These are phyloP conservation scores for Arxiozyma bovina DNA, from an alignment of 1,139 yeast species.

Conservation along the genomic window DNA sequence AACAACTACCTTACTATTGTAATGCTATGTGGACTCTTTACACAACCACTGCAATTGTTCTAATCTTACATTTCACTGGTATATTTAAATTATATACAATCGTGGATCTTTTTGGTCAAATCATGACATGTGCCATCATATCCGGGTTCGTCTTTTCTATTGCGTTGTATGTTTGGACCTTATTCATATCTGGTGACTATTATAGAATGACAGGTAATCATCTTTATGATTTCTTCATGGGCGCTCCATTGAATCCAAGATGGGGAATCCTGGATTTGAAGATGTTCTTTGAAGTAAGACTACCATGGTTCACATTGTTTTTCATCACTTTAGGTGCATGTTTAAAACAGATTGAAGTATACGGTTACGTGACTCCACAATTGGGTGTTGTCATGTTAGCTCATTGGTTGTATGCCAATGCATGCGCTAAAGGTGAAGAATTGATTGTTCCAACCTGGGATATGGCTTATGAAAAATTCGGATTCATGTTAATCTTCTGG, in stretches of 20 bases:
- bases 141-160: constrained; percentile 64
- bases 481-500: constrained; percentile 97
- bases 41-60: constrained; percentile 48
- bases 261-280: constrained; percentile 86
- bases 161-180: constrained; percentile 52
- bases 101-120: constrained; percentile 76
- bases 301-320: constrained; percentile 91
- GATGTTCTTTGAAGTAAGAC: constrained; percentile 94
- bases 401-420: constrained; percentile 92
- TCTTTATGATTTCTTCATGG: constrained; percentile 89
- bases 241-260: constrained; percentile 94
- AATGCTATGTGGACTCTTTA: constrained; percentile 85
- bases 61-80: constrained; percentile 63
- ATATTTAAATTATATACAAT: constrained; percentile 63
- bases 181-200: constrained; percentile 60
- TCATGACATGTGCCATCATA: constrained; percentile 84
- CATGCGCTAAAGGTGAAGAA: constrained; percentile 97
- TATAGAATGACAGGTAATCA: constrained; percentile 89
- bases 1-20: constrained; percentile 84
- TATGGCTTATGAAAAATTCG: constrained; percentile 97
- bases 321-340: constrained; percentile 69
- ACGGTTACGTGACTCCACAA: constrained; percentile 75
- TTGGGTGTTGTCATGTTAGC: constrained; percentile 67
- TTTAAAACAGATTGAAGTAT: constrained; percentile 67
- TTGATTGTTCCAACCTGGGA: constrained; percentile 97